Conservation (phyloP, 805 yeast species). For the Kodamaea neixiangensis region DNA sequence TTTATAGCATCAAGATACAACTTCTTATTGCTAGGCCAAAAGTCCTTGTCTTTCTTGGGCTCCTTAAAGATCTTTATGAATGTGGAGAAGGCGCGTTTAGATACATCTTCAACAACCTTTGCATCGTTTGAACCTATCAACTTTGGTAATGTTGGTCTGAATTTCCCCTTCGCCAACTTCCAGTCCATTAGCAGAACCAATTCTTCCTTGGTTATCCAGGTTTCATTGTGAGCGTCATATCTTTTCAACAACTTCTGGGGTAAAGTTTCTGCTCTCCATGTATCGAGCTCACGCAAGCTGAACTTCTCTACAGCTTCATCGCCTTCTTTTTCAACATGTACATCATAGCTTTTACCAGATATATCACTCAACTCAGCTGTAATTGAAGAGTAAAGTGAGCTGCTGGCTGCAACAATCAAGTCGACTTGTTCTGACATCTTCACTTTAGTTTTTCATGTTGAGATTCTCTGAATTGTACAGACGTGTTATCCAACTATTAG, state of each 20-base stretch:
- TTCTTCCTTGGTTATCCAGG: constrained; percentile 42
- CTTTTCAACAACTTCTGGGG: constrained; percentile 30
- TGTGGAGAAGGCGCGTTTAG: constrained; percentile 28
- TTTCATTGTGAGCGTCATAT: constrained; percentile 17
- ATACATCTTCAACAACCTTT: constrained; percentile 26
- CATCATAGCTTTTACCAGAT: constrained; percentile 25
- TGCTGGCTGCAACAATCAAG: constrained; percentile 18
- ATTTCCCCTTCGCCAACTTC: constrained; percentile 46
- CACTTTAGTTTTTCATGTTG: not conserved
- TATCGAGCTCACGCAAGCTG: constrained; percentile 34
- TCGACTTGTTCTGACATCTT: constrained; percentile 2
- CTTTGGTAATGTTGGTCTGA: constrained; percentile 46
- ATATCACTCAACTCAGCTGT: constrained; percentile 30
- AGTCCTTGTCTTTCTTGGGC: not conserved
- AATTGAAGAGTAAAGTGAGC: constrained; percentile 27
- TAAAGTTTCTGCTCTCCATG: constrained; percentile 35
- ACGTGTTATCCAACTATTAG: too few relatives aligned
- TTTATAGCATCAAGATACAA: constrained; percentile 23
- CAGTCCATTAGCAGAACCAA: constrained; percentile 47
- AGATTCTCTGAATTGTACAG: not conserved
- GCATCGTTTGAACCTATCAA: constrained; percentile 40
- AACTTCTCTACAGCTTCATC: not conserved
- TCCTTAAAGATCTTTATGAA: constrained; percentile 11
- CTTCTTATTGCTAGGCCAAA: constrained; percentile 8
- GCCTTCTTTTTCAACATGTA: constrained; percentile 13